Base-by-base conservation (phyloP, 306 rosid genomes). In the Ochetophila trinervis region DNA sequence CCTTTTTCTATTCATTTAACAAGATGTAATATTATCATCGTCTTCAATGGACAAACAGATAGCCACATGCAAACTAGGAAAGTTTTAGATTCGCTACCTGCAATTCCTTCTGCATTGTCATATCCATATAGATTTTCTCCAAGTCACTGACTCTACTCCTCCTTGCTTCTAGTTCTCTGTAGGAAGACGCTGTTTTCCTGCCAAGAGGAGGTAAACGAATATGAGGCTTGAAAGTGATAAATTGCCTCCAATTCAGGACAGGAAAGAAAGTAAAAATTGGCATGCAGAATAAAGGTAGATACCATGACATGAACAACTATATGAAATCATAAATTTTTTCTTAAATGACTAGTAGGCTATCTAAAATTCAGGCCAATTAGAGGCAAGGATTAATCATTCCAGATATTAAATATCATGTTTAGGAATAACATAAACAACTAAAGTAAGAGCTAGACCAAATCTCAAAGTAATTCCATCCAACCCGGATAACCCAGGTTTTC, bases 31-130 rank as follows among this genome's bases (percentile, higher is more conserved):
- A 35, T 42, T 21, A 49, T 65, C 53, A 61, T 20, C 24, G 51
- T 56, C 51, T 19, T 58, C 57, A 55, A 12, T 20, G 45, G 17
- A 19, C 67, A 37, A n/a, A 32, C 67, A 16, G 64, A 62, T 1
- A 14, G 5, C 15, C 35, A 69, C 17, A 49, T 51, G 37, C 30
- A 21, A 51, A 30, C 8, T 30, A 18, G 65, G 34, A 32, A 60
- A 36, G 51, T 9, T 70, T 5, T 61, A 65, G 63, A 70, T 53
- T 65, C 40, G 50, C 66, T 73, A 91, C 96, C 95, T 80, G 80
- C 61, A 91, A 66, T 78, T 92, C 98, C 74, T 89, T 83, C 75
- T 82, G 66, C 83, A 92, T 63, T 53, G 77, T 61, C 96, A 89
- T 92, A 60, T 89, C 95, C 80, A 44, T 66, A 82, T 77, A 85